phyloP scores from a whole-genome alignment of 352 stramenopile genomes.

The Phytophthora lateralis region DNA sequence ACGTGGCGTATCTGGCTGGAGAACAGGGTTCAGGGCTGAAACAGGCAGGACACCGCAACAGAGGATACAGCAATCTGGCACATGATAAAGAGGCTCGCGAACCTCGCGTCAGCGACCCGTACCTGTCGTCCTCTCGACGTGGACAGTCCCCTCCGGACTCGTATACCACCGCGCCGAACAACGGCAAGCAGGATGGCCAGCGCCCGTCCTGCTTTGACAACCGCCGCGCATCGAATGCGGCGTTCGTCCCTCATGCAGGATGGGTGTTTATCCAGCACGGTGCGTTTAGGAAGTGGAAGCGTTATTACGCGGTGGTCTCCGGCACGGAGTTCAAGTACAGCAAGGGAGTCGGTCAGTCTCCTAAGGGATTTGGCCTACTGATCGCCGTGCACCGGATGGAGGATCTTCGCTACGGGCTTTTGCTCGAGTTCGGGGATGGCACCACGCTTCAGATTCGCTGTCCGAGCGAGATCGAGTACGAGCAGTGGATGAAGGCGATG shows the following conservation, averaged over 20 bases:
- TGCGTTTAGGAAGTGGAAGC: slow-evolving; percentile 75
- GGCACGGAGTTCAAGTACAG: slow-evolving; percentile 81
- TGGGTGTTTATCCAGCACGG: slow-evolving; percentile 71
- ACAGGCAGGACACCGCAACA: slow-evolving; percentile 37
- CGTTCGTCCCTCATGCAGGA: slow-evolving; percentile 62
- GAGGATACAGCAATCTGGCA: slow-evolving; percentile 67
- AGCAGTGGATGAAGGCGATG: slow-evolving; percentile 56
- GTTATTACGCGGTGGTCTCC: slow-evolving; percentile 71
- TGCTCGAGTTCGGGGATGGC: slow-evolving; percentile 56
- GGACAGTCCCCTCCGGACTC: slow-evolving; percentile 25
- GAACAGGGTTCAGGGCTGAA: slow-evolving; percentile 30
- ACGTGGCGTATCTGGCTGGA: slow-evolving; percentile 48
- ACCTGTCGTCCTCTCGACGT: slow-evolving; percentile 36
- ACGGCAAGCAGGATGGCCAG: slow-evolving; percentile 25
- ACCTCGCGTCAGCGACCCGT: slow-evolving; percentile 45
- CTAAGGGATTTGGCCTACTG: slow-evolving; percentile 72
- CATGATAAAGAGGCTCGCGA: slow-evolving; percentile 27
- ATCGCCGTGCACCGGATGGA: slow-evolving; percentile 49
- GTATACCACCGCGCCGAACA: slow-evolving; percentile 32
- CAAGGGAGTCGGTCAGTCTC: slow-evolving; percentile 59
- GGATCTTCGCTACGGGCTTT: slow-evolving; percentile 51
- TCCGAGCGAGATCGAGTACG: slow-evolving; percentile 43
- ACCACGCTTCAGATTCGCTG: slow-evolving; percentile 57
- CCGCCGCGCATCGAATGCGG: slow-evolving; percentile 52
- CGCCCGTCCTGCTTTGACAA: slow-evolving; percentile 73